Evolutionary conservation across 2,329 filamentous ascomycete genomes (phyloP), one percentile per base, ranked within the genome.

Genomic region (Geosmithia morbida): DNA sequence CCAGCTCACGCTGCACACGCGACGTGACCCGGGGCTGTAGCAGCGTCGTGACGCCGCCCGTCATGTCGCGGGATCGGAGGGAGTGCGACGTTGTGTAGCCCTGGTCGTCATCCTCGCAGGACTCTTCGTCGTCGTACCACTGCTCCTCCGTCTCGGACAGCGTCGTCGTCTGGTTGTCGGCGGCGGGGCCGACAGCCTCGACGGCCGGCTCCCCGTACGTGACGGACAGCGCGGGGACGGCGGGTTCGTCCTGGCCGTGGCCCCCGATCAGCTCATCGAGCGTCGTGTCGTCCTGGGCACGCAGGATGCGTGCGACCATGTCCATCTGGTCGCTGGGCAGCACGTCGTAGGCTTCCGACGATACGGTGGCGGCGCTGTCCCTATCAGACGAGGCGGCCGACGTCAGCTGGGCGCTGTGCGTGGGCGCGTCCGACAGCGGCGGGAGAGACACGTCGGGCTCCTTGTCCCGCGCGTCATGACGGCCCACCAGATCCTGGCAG

Each of bases 31-130:
- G 79, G 10, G 90, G 90, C 37, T 83, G 81, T 6, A 94, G 69
- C 45, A 94, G 56, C 2, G 68, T 72, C 1, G 74, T 76, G 17
- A 66, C 64, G 46, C 70, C 71, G 22, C 67, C 65, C 10, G 72
- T 77, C 54, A 74, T 66, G 53, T 78, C 75, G 43, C 85, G 84
- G 46, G 88, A 86, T 19, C 79, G 75, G 52, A 80, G 79, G 11
- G 86, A 88, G 54, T 83, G 81, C 40, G 85, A 81, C 2, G 87
- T 92, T 20, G 81, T 81, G 49, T 85, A 86, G 19, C 85, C 89
- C 49, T 83, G 83, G 26, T 66, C 62, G 41, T 67, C 63, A 55
- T 78, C 75, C 43, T 79, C 74, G 52, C 75, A 76, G 41, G 68
- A 70, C 52, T 88, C 84, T 22, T 90, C 83, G 16, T 85, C 83